phyloP scores from a whole-genome alignment of 257 asterid genomes.

The Solanum lignicaule region DNA sequence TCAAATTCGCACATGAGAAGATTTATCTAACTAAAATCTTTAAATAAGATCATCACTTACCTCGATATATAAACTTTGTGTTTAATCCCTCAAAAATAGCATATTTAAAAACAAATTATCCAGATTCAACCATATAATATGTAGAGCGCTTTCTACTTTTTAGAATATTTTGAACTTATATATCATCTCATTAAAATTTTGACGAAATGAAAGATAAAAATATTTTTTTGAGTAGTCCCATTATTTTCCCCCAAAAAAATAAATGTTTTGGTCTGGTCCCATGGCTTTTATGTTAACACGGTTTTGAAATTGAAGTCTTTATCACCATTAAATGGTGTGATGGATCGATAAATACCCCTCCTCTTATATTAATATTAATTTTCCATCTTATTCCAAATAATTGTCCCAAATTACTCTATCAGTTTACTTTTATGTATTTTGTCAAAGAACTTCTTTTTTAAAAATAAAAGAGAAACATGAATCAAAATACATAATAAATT shows the following conservation, averaged over 20 bases:
- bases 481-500: background rate
- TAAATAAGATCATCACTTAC: too few relatives aligned
- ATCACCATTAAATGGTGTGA: background rate
- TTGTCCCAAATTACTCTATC: too few relatives aligned
- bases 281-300: background rate
- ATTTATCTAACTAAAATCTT: too few relatives aligned
- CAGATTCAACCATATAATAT: too few relatives aligned
- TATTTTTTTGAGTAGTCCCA: background rate
- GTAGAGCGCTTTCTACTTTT: background rate
- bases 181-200: too few relatives aligned
- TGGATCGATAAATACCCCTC: background rate
- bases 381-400: too few relatives aligned
- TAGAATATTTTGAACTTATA: background rate
- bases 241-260: background rate
- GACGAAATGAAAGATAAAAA: background rate
- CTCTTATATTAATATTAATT: too few relatives aligned
- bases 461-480: too few relatives aligned
- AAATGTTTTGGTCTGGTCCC: background rate
- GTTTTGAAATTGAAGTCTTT: background rate
- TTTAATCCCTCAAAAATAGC: too few relatives aligned
- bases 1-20: background rate
- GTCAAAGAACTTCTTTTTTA: too few relatives aligned
- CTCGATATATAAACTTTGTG: accelerated
- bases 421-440: accelerated
- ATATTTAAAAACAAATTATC: accelerated